These are phyloP conservation scores for Pachysandra terminalis DNA, from an alignment of 164 flowering plant genomes.

Conservation along the genomic window DNA sequence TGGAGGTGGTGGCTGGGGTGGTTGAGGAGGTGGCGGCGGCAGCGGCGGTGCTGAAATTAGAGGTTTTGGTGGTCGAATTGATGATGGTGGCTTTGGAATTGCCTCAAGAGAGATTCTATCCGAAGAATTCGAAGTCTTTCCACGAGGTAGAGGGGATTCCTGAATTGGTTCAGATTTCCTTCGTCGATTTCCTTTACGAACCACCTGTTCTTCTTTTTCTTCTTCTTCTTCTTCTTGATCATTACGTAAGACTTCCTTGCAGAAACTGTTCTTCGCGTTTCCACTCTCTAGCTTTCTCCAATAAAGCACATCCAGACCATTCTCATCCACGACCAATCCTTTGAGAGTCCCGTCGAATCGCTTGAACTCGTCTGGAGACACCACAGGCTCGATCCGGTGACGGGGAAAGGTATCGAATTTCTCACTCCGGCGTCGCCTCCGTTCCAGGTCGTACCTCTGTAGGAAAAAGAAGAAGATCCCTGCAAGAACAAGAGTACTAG, in stretches of 20 bases:
- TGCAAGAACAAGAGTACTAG: constrained; percentile 50
- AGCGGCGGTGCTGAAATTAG: constrained; percentile 11
- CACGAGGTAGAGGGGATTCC: constrained; percentile 44
- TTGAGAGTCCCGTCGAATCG: constrained; percentile 44
- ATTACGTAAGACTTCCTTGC: constrained; percentile 21
- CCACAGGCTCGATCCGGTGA: constrained; percentile 14
- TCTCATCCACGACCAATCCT: constrained; percentile 79
- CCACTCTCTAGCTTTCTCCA: constrained; percentile 65
- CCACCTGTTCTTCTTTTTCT: constrained; percentile 24
- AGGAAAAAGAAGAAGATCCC: constrained; percentile 52
- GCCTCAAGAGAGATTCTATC: background rate
- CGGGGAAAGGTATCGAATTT: constrained; percentile 3
- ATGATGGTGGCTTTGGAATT: constrained; percentile 6
- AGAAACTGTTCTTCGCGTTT: constrained; percentile 18
- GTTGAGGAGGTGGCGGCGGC: constrained; percentile 22
- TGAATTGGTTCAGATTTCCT: constrained; percentile 25
- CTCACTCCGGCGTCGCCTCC: constrained; percentile 1
- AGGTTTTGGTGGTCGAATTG: constrained; percentile 10
- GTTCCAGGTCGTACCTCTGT: constrained; percentile 14
- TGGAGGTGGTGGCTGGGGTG: constrained; percentile 25
- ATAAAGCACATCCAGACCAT: constrained; percentile 85
- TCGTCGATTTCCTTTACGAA: constrained; percentile 1
- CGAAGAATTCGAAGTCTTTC: constrained; percentile 4
- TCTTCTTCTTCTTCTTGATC: background rate
- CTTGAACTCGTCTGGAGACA: constrained; percentile 20